Evolutionary conservation across 805 yeast genomes (phyloP).

Genomic region (Zygoascus ofunaensis): DNA sequence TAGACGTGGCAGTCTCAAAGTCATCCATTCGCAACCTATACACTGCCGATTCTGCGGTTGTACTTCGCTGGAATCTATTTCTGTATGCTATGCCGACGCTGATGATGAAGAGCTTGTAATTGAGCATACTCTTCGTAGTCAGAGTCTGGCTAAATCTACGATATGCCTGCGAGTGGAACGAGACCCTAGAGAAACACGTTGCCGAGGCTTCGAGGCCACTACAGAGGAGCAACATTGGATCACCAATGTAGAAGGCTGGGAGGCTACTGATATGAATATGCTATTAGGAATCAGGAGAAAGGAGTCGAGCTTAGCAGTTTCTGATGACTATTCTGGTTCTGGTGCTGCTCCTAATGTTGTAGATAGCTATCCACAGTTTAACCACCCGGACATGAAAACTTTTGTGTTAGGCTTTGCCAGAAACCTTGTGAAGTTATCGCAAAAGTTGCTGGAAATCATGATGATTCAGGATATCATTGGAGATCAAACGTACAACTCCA

Average conservation of each 20-base stretch:
- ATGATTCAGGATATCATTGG: neutral
- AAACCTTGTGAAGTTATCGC: neutral
- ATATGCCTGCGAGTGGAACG: constrained; percentile 86
- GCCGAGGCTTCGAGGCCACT: constrained; percentile 73
- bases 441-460: neutral
- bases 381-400: too few species aligned
- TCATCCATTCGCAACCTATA: constrained; percentile 74
- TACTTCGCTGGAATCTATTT: constrained; percentile 64
- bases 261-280: constrained; percentile 65
- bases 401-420: neutral
- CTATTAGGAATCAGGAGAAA: constrained; percentile 56
- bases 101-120: constrained; percentile 46
- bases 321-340: neutral
- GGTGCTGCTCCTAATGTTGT: neutral
- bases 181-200: constrained; percentile 85
- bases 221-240: constrained; percentile 63
- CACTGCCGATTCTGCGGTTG: constrained; percentile 91
- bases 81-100: constrained; percentile 59
- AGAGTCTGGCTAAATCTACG: constrained; percentile 64
- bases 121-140: constrained; percentile 64
- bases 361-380: neutral
- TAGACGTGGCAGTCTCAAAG: constrained; percentile 51
- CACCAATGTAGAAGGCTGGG: constrained; percentile 66
- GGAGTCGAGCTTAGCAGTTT: constrained; percentile 21
- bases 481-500: neutral